phyloP scores from a whole-genome alignment of 345 rosid species.

The Euphorbia lathyris region DNA sequence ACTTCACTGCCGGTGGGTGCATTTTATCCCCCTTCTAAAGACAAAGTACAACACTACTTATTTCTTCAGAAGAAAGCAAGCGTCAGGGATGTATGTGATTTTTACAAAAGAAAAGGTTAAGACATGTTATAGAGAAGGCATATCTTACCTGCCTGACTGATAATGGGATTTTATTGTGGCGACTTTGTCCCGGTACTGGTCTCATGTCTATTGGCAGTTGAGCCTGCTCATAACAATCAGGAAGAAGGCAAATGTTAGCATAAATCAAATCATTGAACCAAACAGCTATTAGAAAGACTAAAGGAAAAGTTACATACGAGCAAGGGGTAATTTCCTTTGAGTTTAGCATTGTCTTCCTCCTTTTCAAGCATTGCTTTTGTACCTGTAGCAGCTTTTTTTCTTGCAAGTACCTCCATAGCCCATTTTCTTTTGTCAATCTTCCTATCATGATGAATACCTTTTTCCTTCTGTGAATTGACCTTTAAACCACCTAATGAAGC shows the following conservation, averaged over 20 bases:
- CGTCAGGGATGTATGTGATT: background rate
- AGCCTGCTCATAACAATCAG: constrained; percentile 58
- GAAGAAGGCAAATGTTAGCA: constrained; percentile 14
- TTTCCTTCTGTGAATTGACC: constrained; percentile 35
- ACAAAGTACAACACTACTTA: background rate
- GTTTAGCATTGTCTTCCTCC: constrained; percentile 54
- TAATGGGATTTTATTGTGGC: constrained; percentile 74
- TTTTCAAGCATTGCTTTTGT: constrained; percentile 46
- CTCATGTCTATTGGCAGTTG: constrained; percentile 84
- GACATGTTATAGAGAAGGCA: constrained; percentile 13
- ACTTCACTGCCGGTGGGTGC: too few species aligned
- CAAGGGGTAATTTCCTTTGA: constrained; percentile 80
- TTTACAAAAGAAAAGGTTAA: background rate
- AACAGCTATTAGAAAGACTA: constrained; percentile 3
- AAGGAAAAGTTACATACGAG: constrained; percentile 45
- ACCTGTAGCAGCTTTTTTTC: constrained; percentile 64
- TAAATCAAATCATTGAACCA: constrained; percentile 16
- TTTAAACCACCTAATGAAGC: constrained; percentile 33
- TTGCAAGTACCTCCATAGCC: constrained; percentile 93
- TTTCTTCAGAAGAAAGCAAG: background rate
- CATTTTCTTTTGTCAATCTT: constrained; percentile 87
- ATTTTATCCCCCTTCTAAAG: background rate
- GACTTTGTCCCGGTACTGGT: constrained; percentile 65
- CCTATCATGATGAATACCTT: constrained; percentile 41
- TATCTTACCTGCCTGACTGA: constrained; percentile 81